Base-by-base conservation (phyloP, 1,284 basidiomycete genomes). In the Leccinum fuscescens region DNA sequence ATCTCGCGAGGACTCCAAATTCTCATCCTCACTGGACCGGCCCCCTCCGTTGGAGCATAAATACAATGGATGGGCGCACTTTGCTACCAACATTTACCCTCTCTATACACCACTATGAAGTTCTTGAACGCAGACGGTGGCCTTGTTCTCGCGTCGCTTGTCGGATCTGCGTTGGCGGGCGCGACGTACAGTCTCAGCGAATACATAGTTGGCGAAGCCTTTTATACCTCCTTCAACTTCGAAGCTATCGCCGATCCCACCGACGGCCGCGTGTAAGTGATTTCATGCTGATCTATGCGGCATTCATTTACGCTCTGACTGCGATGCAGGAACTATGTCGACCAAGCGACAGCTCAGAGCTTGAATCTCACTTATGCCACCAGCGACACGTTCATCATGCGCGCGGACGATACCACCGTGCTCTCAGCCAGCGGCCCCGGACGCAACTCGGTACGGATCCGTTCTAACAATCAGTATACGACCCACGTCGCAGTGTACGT, bases 401-500 rank as follows among this genome's bases (percentile, higher is more conserved):
- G 76, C 4, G 73, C 71, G 0, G 76, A 77, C 52, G 57, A 69
- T 53, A 72, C 67, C 3, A 72, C 72, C 7, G 61, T 63, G 7
- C 67, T 77, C 17, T 60, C 24, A 17, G 17, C 73, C 4, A 64
- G 60, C 3, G 74, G 68, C 3, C 63, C 66, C 7, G 76, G 76
- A 44, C 66, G 76, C 17, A 73, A 77, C 55, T 72, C 74, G 0
- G 76, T 78, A 51, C 65, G 76, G 27, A 62, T 77, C 33, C 50
- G 64, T 46, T 76, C 75, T 12, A 69, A 70, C n/a, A 59, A 64
- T 15, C 64, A 66, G 54, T 77, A 71, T 55, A 62, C 63, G 17
- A 74, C 66, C 20, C 75, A 76, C 54, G 75, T 75, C 44, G 80
- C 79, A 46, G 78, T 88, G 86, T 89, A 72, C 60, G 83, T 44